These are phyloP conservation scores for Clitopilus hobsonii DNA, from an alignment of 768 basidiomycete species.

Conservation along the genomic window DNA sequence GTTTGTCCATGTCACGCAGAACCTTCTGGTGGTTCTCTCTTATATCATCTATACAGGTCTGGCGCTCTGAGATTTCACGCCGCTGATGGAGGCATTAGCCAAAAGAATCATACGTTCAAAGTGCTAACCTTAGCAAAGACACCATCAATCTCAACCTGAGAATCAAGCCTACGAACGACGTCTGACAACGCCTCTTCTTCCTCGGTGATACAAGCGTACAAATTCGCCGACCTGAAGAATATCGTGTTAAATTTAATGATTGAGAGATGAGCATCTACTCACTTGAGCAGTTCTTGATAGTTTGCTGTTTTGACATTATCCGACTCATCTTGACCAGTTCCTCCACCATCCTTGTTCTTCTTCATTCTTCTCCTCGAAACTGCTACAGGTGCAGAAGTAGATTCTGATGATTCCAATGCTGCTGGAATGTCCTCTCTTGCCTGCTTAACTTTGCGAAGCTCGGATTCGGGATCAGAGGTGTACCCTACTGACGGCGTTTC, in stretches of 20 bases:
- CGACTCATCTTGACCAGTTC: neutral
- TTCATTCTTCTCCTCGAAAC: neutral
- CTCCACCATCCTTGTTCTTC: neutral
- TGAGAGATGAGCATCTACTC: constrained; percentile 20
- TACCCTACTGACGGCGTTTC: constrained; percentile 62
- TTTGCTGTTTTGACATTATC: constrained; percentile 39
- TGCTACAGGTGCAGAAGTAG: neutral
- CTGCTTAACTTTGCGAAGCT: constrained; percentile 37
- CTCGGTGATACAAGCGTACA: constrained; percentile 50
- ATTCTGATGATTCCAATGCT: constrained; percentile 6
- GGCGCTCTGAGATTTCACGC: constrained; percentile 65
- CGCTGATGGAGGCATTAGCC: constrained; percentile 36
- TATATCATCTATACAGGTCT: constrained; percentile 50
- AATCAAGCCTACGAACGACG: constrained; percentile 43
- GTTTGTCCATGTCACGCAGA: constrained; percentile 35
- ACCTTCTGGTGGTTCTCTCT: constrained; percentile 36
- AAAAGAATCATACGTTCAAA: constrained; percentile 7
- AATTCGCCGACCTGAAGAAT: constrained; percentile 40
- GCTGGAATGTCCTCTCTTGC: constrained; percentile 8
- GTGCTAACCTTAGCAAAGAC: constrained; percentile 35
- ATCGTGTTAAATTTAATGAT: constrained; percentile 2
- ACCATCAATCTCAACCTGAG: constrained; percentile 36
- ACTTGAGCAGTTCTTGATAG: constrained; percentile 75
- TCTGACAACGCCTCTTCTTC: constrained; percentile 44
- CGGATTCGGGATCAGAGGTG: constrained; percentile 67